A percentile compares a stretch with the other conserved stretches of the same genome.
phyloP scores from a whole-genome alignment of 352 stramenopile genomes.

The Pilasporangium apinafurcum region DNA sequence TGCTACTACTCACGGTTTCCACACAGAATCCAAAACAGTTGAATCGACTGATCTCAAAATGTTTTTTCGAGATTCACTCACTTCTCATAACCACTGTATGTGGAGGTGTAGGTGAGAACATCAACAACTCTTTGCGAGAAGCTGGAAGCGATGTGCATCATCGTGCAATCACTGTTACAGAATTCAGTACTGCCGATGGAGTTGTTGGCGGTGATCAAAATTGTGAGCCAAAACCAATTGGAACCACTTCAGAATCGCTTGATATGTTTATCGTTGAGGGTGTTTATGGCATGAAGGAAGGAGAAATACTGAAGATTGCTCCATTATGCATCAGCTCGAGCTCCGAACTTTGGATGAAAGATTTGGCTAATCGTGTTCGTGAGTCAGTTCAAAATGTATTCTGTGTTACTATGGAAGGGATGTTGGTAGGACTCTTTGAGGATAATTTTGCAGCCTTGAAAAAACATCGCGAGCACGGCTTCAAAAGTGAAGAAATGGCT shows the following conservation, averaged over 20 bases:
- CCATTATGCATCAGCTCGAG: constrained; percentile 31
- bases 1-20: constrained; percentile 48
- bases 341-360: constrained; percentile 65
- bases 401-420: constrained; percentile 22
- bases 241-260: too few species aligned
- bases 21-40: constrained; percentile 25
- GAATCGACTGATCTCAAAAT: constrained; percentile 38
- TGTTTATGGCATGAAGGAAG: constrained; percentile 16
- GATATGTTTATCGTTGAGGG: constrained; percentile 31
- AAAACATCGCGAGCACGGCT: constrained; percentile 6
- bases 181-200: constrained; percentile 1
- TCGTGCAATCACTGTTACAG: constrained; percentile 1
- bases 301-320: constrained; percentile 32
- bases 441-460: constrained; percentile 34
- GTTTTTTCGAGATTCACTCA: constrained; percentile 32
- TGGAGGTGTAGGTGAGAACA: not conserved
- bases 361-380: constrained; percentile 33
- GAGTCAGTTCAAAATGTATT: constrained; percentile 28
- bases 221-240: too few species aligned
- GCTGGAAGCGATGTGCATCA: too few species aligned
- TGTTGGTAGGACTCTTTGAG: constrained; percentile 30
- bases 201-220: too few species aligned
- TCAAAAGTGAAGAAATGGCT: constrained; percentile 1
- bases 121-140: not conserved
- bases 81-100: constrained; percentile 15